Evolutionary conservation across 805 yeast species (phyloP), one percentile per base, ranked within the genome.

Genomic region (Candida koratica): DNA sequence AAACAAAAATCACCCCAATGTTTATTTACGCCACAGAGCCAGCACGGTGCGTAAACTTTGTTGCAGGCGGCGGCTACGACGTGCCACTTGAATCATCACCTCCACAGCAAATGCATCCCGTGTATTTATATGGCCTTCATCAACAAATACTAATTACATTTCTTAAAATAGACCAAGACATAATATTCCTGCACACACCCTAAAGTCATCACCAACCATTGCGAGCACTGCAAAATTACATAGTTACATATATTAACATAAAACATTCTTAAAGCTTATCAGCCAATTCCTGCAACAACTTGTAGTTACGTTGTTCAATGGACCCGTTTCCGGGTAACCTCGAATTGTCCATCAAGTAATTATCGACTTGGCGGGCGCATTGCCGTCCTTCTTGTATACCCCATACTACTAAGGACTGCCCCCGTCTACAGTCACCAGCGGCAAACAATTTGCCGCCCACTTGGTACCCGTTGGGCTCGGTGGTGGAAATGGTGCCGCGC

Each of bases 351-450:
- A 80, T 78, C 59, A 90, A 71, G 60, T 61, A 84, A 49, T 69
- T 60, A 57, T 90, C 98, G 45, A 90, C 94, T 51, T 86, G 88
- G 48, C 96, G 75, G 24, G 98, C 98, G 77, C 96, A 88, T 65
- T 90, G 96, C 71, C 97, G 81, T 48, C 98, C 98, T 67, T 90
- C 98, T 68, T 93, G 97, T 51, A 90, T 90, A 67, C 97, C 98
- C 97, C 97, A 93, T 38, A 90, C 98, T 60, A 90, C 90, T 61
- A 90, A 76, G 2, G 96, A 86, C 71, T 90, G 98, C 18, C 98
- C 98, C 67, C 97, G 81, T 73, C 98, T 84, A 69, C 97, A 93
- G 64, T 90, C 98, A 66, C 98, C 98, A 34, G 97, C 97, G 32
- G 96, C 86, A 55, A 89, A 90, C 42, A 88, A 55, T 50, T 87